Base-by-base conservation (phyloP, 805 yeast species). In the Suhomyces pyralidae region DNA sequence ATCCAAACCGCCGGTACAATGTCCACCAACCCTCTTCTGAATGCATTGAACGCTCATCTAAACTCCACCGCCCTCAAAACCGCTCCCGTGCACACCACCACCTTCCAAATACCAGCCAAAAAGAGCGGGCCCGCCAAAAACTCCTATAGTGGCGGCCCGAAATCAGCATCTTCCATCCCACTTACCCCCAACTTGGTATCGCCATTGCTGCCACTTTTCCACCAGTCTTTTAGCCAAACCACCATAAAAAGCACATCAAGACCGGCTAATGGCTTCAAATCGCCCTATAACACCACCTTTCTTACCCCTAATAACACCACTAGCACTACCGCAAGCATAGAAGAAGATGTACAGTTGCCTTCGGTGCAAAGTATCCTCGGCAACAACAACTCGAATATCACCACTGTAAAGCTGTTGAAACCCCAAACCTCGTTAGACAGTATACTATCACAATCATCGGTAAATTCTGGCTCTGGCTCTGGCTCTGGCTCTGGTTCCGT, bases 171-270 rank as follows among this genome's bases (percentile, higher is more conserved):
- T 9, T 46, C 52, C 36, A 34, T 26, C 34, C 49, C 57, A 25
- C 58, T 66, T 12, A 61, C 69, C 3, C 71, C 74, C 25, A 64
- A 65, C 50, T 57, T 69, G 57, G 70, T 67, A 26, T 64, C 70
- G 49, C 78, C 79, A 12, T 62, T 75, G 34, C 65, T 71, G 24
- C 79, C 79, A 17, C 63, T 75, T 34, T 74, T 70, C 58, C 76
- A 70, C 55, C 76, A 70, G 54, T 59, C 69, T 25, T 70, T 71
- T 53, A 63, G 60, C 58, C 69, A 67, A 48, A 52, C 58, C 2
- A 40, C 58, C 26, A 45, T 40, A 42, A 48, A 28, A n/a, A 24
- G 19, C 19, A 10, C 32, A 7, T 3, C 26, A 3, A 24, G 48
- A 26, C 48, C 48, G 10, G 14, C 30, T 5, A 24, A 17, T 7